Evolutionary conservation across 2,329 filamentous ascomycete genomes (phyloP), one percentile per base, ranked within the genome.

Genomic region (Colletotrichum australisinense): DNA sequence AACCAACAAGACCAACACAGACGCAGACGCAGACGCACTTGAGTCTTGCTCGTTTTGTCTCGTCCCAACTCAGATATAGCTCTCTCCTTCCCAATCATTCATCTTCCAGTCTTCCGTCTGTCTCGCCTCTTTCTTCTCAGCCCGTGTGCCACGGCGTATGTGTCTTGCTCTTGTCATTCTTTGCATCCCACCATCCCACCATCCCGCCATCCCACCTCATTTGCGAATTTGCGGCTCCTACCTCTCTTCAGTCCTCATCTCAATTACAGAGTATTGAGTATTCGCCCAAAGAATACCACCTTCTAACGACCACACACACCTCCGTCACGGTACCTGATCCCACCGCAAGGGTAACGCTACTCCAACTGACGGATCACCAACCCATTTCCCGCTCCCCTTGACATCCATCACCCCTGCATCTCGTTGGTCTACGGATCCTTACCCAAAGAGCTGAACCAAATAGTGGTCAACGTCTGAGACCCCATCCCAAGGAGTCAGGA

Each of bases 401-500:
- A 62, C 60, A 49, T 49, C 60, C 62, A 22, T 38, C 56, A 30
- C 28, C 60, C 69, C 71, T 70, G 68, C 26, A 67, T 70, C 49
- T 66, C 52, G 35, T 63, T 71, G 49, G 71, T 35, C 67, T 56
- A 71, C 71, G 62, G 71, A 73, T 66, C 71, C 71, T 63, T 73
- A 71, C 71, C 60, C 24, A 70, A 66, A 73, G 56, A 62, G 62
- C 71, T 63, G 49, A 65, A 57, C 67, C 67, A 71, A 58, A 73
- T 65, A 71, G 67, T 72, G 70, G 70, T 46, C 70, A 46, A 69
- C 53, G 70, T 66, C 71, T 65, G 71, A 73, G 71, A 70, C 35
- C 71, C 55, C 69, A 32, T 64, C 14, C 38, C 16, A 42, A 42
- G 38, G 38, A 42, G 19, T 46, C 22, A 72, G 63, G 55, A 24